A percentile compares a stretch with the other conserved stretches of the same genome.
phyloP scores from a whole-genome alignment of 768 basidiomycete genomes.

The Mycena maculata region DNA sequence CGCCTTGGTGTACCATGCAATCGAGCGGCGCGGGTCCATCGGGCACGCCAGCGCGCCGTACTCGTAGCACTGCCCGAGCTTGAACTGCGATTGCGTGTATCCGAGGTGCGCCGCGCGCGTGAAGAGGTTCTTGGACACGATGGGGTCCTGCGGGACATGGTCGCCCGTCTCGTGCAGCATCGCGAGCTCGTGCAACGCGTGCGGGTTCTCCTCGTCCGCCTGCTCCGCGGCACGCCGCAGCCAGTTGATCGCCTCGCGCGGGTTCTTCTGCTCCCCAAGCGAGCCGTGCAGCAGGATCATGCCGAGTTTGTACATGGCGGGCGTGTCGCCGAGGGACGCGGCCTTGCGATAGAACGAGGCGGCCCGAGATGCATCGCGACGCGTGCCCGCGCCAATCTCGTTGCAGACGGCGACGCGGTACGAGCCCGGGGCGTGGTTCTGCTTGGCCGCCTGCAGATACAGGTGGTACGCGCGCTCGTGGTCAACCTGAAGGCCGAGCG shows the following conservation, averaged over 20 bases:
- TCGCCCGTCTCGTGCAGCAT: slow-evolving; percentile 81
- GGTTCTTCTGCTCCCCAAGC: slow-evolving; percentile 85
- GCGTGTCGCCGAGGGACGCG: slow-evolving; percentile 94
- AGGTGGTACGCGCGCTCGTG: slow-evolving; percentile 98
- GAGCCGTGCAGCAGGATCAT: slow-evolving; percentile 92
- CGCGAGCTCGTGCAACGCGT: slow-evolving; percentile 96
- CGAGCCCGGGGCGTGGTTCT: slow-evolving; percentile 94
- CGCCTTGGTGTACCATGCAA: slow-evolving; percentile 99
- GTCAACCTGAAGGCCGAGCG: slow-evolving; percentile 95
- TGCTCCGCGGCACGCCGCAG: slow-evolving; percentile 94
- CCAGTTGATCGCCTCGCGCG: slow-evolving; percentile 94
- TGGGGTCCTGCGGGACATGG: slow-evolving; percentile 83
- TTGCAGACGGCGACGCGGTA: slow-evolving; percentile 99
- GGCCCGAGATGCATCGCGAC: slow-evolving; percentile 87
- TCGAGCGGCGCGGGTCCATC: slow-evolving; percentile 92
- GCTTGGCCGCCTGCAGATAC: slow-evolving; percentile 96
- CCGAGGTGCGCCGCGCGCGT: slow-evolving; percentile 94
- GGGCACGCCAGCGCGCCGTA: slow-evolving; percentile 90
- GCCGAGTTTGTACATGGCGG: slow-evolving; percentile 99
- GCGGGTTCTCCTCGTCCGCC: slow-evolving; percentile 98
- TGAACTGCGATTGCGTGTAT: slow-evolving; percentile 94
- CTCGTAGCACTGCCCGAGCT: slow-evolving; percentile 95
- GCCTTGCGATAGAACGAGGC: slow-evolving; percentile 97
- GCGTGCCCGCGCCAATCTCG: slow-evolving; percentile 96
- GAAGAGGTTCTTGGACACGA: slow-evolving; percentile 86